These are phyloP conservation scores for Taphrina communis DNA, from an alignment of 1,139 yeast genomes.

Conservation along the genomic window DNA sequence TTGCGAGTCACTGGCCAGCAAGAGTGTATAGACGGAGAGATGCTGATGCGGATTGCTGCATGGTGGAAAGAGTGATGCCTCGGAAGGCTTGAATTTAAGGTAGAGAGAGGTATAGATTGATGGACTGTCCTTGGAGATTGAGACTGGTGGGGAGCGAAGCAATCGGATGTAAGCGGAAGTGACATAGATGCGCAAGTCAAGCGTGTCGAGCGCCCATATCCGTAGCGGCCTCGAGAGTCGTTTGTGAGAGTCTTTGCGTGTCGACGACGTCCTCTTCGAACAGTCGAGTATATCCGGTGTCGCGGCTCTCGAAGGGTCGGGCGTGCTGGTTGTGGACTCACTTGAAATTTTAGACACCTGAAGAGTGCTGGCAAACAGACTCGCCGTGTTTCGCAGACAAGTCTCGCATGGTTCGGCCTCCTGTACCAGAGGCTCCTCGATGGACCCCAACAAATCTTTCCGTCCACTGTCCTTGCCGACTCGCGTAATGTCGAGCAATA, in stretches of 20 bases:
- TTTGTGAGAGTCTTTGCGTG: conserved; percentile 1
- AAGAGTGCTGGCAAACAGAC: conserved; percentile 5
- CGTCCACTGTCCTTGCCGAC: neutral
- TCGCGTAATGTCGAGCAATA: conserved; percentile 6
- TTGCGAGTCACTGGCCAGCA: conserved; percentile 20
- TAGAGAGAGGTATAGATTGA: conserved; percentile 14
- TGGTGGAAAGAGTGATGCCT: neutral
- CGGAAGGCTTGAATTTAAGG: conserved; percentile 13
- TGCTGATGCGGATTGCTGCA: conserved; percentile 17
- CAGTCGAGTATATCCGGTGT: neutral
- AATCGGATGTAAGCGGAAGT: conserved; percentile 9
- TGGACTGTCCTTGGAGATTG: conserved; percentile 13
- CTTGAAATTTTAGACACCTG: conserved; percentile 5
- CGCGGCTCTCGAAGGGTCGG: neutral
- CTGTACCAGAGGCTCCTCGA: neutral
- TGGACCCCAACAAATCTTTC: neutral
- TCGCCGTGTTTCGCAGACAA: conserved; percentile 13
- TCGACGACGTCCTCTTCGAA: too few relatives aligned
- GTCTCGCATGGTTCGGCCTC: conserved; percentile 17
- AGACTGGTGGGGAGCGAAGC: conserved; percentile 6
- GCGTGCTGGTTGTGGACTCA: conserved; percentile 8
- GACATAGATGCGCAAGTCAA: conserved; percentile 22
- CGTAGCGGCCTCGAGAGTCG: conserved; percentile 20
- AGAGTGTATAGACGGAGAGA: conserved; percentile 9
- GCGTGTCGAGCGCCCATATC: conserved; percentile 15